Conservation (phyloP, 805 yeast species). For the Candida loeiensis region DNA sequence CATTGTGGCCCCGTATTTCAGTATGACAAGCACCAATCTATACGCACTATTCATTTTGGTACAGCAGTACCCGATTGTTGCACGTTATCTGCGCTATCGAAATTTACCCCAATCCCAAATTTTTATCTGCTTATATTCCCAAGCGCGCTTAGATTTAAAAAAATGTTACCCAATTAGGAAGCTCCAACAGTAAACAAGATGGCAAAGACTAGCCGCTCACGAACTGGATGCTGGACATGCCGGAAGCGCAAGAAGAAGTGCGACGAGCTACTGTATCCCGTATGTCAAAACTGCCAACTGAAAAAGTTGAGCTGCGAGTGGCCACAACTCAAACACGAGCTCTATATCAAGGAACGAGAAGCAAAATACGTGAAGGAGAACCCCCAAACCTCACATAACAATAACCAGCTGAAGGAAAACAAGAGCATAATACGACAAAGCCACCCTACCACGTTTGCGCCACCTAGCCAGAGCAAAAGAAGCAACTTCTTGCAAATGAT, state of each 20-base stretch:
- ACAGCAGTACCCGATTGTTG: no score
- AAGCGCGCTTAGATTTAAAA: constrained; percentile 28
- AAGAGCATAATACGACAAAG: constrained; percentile 1
- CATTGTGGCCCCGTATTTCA: no score
- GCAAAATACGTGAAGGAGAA: constrained; percentile 18
- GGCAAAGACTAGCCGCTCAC: constrained; percentile 19
- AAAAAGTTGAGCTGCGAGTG: constrained; percentile 24
- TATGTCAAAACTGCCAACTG: constrained; percentile 24
- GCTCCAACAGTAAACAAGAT: constrained; percentile 16
- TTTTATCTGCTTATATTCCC: constrained; percentile 5
- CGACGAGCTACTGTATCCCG: constrained; percentile 31
- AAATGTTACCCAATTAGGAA: constrained; percentile 27
- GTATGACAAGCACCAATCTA: no score
- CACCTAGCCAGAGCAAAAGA: constrained; percentile 2
- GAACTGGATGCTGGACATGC: constrained; percentile 53
- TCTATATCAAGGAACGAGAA: constrained; percentile 19
- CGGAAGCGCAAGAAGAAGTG: constrained; percentile 50
- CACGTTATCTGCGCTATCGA: no score
- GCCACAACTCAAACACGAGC: constrained; percentile 23
- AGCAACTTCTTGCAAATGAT: constrained; percentile 22
- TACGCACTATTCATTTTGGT: no score
- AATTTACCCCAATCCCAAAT: no score
- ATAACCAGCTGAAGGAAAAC: not conserved
- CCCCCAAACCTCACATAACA: not conserved
- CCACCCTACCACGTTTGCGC: not conserved